These are phyloP conservation scores for Microcyclospora tardicrescens DNA, from an alignment of 2,329 filamentous ascomycete species.

Conservation along the genomic window DNA sequence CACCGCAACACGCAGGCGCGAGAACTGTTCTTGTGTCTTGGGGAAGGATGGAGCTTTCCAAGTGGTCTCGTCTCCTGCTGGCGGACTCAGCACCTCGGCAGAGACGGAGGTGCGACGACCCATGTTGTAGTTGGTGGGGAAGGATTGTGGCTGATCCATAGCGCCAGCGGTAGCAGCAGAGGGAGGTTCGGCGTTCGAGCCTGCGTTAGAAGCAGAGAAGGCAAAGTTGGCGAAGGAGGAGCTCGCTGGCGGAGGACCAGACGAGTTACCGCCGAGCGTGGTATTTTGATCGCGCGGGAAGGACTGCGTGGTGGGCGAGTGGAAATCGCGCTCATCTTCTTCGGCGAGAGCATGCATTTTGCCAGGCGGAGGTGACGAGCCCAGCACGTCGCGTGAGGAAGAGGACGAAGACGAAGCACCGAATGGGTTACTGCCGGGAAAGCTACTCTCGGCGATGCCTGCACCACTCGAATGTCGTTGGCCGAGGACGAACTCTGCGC, in stretches of 20 bases:
- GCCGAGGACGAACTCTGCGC: constrained; percentile 41
- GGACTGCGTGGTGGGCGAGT: constrained; percentile 52
- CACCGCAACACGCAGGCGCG: constrained; percentile 68
- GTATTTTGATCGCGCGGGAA: constrained; percentile 26
- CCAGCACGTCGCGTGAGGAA: constrained; percentile 10
- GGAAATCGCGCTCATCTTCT: constrained; percentile 72
- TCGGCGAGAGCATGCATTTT: constrained; percentile 55
- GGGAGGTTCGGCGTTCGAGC: constrained; percentile 21
- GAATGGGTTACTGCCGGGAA: constrained; percentile 71
- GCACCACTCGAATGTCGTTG: constrained; percentile 33
- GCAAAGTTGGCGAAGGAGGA: constrained; percentile 24
- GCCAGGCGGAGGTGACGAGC: constrained; percentile 29
- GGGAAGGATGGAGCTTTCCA: constrained; percentile 79
- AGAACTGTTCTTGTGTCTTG: constrained; percentile 70
- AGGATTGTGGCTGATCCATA: constrained; percentile 48
- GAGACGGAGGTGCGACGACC: constrained; percentile 90
- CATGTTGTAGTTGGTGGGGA: constrained; percentile 89
- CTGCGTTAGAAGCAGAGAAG: constrained; percentile 12
- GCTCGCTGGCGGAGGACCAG: background rate
- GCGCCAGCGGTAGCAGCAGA: constrained; percentile 31
- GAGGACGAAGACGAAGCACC: constrained; percentile 30
- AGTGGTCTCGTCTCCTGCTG: constrained; percentile 67
- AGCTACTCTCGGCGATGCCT: constrained; percentile 59
- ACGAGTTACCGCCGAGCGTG: constrained; percentile 7
- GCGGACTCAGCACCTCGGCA: constrained; percentile 88